A percentile compares a stretch with the other conserved stretches of the same genome.
These are phyloP conservation scores for Sporothrix humicola DNA, from an alignment of 2,329 filamentous ascomycete species.

Conservation along the genomic window DNA sequence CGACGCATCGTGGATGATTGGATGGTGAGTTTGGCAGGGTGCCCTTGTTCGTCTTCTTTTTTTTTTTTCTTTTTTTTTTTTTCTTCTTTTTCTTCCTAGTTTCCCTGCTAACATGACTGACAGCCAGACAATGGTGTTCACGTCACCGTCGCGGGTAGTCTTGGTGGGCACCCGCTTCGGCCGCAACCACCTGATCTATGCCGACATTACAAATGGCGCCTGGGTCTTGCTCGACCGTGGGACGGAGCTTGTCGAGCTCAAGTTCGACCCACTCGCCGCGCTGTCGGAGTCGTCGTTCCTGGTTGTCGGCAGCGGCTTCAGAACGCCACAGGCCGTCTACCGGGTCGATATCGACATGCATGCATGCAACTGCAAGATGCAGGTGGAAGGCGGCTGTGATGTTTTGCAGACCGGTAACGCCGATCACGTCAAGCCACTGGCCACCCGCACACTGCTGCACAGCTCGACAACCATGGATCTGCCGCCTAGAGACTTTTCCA, in stretches of 20 bases:
- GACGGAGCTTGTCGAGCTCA: conserved; percentile 45
- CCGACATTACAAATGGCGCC: conserved; percentile 46
- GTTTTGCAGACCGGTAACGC: background rate
- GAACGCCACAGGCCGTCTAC: conserved; percentile 46
- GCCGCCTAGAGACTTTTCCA: conserved; percentile 46
- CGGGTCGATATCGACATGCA: conserved; percentile 42
- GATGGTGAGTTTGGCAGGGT: conserved; percentile 41
- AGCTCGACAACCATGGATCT: conserved; percentile 46
- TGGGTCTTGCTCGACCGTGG: conserved; percentile 46
- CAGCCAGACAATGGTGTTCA: conserved; percentile 50
- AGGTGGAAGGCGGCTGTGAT: too few species aligned
- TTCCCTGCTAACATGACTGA: too few species aligned
- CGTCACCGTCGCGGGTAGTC: conserved; percentile 47
- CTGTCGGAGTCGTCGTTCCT: conserved; percentile 47
- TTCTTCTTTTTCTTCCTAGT: too few species aligned
- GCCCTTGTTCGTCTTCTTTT: background rate
- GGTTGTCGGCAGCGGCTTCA: conserved; percentile 47
- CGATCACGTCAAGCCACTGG: conserved; percentile 18
- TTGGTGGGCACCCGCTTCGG: conserved; percentile 47
- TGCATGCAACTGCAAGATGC: conserved; percentile 36
- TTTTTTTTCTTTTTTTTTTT: too few species aligned
- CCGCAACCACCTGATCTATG: conserved; percentile 45
- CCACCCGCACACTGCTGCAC: conserved; percentile 42
- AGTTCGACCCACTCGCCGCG: conserved; percentile 45
- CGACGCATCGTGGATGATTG: conserved; percentile 43